Conservation (phyloP, 331 rosid genomes). For the Phaseolus coccineus region DNA sequence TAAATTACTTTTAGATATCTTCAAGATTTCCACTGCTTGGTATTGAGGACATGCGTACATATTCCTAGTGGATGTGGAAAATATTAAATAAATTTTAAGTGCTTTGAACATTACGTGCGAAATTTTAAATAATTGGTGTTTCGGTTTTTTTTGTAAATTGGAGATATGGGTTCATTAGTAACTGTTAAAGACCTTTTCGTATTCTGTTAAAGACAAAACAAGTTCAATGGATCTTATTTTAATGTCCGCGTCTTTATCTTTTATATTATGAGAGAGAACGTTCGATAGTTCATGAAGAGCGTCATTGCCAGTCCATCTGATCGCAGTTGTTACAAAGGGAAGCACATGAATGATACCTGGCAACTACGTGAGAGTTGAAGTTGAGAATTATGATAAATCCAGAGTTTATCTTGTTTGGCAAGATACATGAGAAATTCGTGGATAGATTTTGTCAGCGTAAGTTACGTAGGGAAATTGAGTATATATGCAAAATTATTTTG, state of each 20-base stretch:
- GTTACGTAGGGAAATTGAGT: background rate
- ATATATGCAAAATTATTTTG: background rate
- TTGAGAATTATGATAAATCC: too few relatives aligned
- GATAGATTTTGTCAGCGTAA: background rate
- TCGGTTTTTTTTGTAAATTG: too few relatives aligned
- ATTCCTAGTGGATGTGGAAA: background rate
- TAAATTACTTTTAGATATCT: background rate
- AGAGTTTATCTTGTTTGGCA: background rate
- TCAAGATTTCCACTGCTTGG: background rate
- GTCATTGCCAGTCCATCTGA: background rate
- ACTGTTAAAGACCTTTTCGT: background rate
- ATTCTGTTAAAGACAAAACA: background rate
- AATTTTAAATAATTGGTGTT: background rate
- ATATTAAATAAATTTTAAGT: background rate
- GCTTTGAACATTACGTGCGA: background rate
- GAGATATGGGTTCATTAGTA: background rate
- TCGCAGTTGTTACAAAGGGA: too few relatives aligned
- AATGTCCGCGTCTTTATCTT: background rate
- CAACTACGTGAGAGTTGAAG: too few relatives aligned
- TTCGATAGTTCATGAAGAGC: too few relatives aligned
- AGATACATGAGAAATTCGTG: background rate
- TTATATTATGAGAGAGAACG: constrained; percentile 1
- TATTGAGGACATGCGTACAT: background rate
- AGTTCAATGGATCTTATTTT: background rate
- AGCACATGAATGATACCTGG: too few relatives aligned